phyloP scores from a whole-genome alignment of 1,284 basidiomycete genomes.

The Trichosporon coremiiforme region DNA sequence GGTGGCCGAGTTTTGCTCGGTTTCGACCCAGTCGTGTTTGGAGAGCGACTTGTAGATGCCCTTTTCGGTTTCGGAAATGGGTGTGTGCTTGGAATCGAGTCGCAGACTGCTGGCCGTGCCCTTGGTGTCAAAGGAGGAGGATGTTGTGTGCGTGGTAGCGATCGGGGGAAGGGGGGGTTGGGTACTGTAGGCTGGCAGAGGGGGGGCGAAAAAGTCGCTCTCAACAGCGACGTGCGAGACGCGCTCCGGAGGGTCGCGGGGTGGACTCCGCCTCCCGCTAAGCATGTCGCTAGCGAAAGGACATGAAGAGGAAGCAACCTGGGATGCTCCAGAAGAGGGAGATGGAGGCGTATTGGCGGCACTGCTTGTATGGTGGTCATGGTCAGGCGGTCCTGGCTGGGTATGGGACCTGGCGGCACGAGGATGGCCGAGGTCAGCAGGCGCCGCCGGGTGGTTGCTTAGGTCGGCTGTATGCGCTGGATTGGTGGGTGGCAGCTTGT shows the following conservation, averaged over 20 bases:
- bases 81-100: not conserved
- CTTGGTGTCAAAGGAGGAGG: not conserved
- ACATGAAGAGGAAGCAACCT: not conserved
- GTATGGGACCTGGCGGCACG: not conserved
- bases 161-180: not conserved
- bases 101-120: not conserved
- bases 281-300: not conserved
- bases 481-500: not conserved
- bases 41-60: not conserved
- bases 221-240: conserved; percentile 10
- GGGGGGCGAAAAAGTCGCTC: not conserved
- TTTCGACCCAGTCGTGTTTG: not conserved
- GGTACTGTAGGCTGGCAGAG: not conserved
- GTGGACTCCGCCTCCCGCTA: not conserved
- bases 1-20: not conserved
- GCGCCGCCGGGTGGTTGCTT: too few relatives aligned
- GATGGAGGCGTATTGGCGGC: not conserved
- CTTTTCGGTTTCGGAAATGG: not conserved
- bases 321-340: not conserved
- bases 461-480: not conserved
- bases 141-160: not conserved
- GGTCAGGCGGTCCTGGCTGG: too few relatives aligned
- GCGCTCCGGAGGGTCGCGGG: not conserved
- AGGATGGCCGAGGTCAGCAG: not conserved
- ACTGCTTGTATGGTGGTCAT: not conserved